phyloP scores from a whole-genome alignment of 805 yeast species.

The Starmera caribaea region DNA sequence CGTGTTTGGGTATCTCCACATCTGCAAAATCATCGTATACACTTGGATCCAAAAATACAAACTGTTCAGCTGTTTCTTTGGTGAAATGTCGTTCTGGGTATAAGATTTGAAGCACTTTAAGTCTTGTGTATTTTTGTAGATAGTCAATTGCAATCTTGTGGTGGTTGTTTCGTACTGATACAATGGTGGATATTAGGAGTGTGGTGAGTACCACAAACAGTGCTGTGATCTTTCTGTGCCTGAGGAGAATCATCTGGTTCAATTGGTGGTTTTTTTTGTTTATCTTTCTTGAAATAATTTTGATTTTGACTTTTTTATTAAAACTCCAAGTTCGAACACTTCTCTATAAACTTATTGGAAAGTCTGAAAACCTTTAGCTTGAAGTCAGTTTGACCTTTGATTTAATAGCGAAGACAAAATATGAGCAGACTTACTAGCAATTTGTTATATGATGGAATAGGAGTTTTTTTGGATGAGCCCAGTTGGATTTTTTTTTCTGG shows the following conservation, averaged over 20 bases:
- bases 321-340: too few relatives aligned
- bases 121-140: slow-evolving; percentile 9
- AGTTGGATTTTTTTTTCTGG: too few relatives aligned
- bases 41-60: slow-evolving; percentile 9
- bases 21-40: slow-evolving; percentile 1
- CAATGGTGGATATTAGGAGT: background rate
- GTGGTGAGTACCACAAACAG: background rate
- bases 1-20: slow-evolving; percentile 1
- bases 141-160: slow-evolving; percentile 13
- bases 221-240: slow-evolving; percentile 1
- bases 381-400: too few relatives aligned
- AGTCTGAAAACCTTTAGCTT: too few relatives aligned
- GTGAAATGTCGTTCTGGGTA: slow-evolving; percentile 17
- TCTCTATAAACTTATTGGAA: too few relatives aligned
- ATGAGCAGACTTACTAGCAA: too few relatives aligned
- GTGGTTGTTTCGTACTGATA: slow-evolving; percentile 11
- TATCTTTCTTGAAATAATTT: too few relatives aligned
- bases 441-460: too few relatives aligned
- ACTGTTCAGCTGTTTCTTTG: slow-evolving; percentile 11
- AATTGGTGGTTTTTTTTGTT: too few relatives aligned
- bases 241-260: slow-evolving; percentile 1
- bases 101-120: slow-evolving; percentile 13
- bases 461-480: too few relatives aligned
- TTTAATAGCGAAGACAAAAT: too few relatives aligned
- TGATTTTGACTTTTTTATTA: too few relatives aligned